Percentiles rank a stretch among this genome's conserved stretches.
Evolutionary conservation across 768 basidiomycete species (phyloP).

Genomic region (Cystofilobasidium bisporidii): DNA sequence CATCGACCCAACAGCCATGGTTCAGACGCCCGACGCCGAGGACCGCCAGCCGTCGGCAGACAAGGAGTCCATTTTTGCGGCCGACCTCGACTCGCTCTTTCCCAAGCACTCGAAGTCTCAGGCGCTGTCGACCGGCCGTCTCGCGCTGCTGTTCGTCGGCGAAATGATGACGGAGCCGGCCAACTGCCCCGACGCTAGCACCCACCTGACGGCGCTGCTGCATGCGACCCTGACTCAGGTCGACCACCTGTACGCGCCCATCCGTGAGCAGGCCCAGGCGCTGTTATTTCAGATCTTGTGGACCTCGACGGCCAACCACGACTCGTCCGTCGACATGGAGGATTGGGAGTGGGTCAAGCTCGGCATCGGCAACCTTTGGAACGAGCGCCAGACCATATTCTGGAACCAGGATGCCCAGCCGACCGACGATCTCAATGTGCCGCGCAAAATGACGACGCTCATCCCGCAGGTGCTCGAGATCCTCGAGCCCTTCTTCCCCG

Average conservation of each 20-base stretch:
- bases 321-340: conserved; percentile 30
- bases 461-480: conserved; percentile 58
- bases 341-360: conserved; percentile 33
- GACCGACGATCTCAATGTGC: conserved; percentile 35
- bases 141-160: conserved; percentile 64
- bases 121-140: conserved; percentile 67
- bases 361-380: conserved; percentile 31
- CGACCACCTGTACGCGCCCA: conserved; percentile 61
- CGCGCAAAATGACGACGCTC: conserved; percentile 43
- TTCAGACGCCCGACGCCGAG: conserved; percentile 52
- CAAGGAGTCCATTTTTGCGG: conserved; percentile 32
- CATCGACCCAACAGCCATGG: conserved; percentile 74
- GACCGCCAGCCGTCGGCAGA: conserved; percentile 48
- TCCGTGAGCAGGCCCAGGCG: conserved; percentile 61
- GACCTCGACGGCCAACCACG: conserved; percentile 49
- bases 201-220: conserved; percentile 59
- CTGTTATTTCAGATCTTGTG: conserved; percentile 78
- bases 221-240: conserved; percentile 72
- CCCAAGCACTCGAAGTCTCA: conserved; percentile 45
- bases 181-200: conserved; percentile 51
- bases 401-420: conserved; percentile 33
- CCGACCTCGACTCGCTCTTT: conserved; percentile 68
- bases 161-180: conserved; percentile 41
- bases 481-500: conserved; percentile 59
- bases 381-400: conserved; percentile 31